A percentile compares a stretch with the other conserved stretches of the same genome.
Conservation (phyloP, 306 rosid species). For the Quercus berberidifolia region DNA sequence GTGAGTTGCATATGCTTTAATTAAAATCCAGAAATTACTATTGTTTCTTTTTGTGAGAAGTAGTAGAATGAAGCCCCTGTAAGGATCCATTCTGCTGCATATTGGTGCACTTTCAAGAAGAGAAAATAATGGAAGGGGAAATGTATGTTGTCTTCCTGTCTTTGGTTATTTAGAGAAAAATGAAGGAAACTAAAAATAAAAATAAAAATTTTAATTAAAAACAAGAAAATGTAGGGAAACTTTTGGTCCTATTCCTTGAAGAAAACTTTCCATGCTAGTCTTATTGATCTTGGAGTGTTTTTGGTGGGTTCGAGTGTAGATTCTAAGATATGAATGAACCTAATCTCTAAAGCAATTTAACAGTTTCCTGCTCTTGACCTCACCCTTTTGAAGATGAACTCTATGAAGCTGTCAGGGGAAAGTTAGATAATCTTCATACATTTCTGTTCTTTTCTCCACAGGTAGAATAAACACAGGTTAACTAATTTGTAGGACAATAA, state of each 20-base stretch:
- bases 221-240: neutral
- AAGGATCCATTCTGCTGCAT: neutral
- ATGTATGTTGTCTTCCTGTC: neutral
- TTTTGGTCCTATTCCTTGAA: neutral
- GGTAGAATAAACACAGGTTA: neutral
- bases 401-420: too few species aligned
- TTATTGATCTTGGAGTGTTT: neutral
- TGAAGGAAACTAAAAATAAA: neutral
- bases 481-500: neutral
- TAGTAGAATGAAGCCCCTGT: neutral
- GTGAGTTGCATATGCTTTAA: neutral
- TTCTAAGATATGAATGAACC: neutral
- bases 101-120: neutral
- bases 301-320: neutral
- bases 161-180: neutral
- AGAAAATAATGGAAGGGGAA: neutral
- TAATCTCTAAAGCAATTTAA: neutral
- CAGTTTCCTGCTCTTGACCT: neutral
- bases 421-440: too few species aligned
- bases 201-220: neutral
- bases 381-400: too few species aligned
- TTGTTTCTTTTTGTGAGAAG: neutral
- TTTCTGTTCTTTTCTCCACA: neutral
- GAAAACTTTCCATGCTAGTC: neutral
- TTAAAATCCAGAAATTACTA: neutral